Conservation (phyloP, 306 rosid genomes). For the Fragaria iinumae region DNA sequence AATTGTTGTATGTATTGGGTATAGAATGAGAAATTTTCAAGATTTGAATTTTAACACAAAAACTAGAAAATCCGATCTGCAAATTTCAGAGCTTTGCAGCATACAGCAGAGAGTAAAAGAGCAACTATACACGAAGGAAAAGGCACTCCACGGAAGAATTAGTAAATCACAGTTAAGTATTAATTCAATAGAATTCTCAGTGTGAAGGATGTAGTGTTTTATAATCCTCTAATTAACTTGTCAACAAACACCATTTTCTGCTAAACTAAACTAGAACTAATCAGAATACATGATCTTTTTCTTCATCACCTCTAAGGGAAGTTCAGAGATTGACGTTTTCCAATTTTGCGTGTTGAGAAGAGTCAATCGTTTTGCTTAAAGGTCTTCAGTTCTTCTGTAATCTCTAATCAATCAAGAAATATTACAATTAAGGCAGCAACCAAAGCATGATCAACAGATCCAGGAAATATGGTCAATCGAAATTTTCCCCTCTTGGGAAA, state of each 20-base stretch:
- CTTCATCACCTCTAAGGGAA: background rate
- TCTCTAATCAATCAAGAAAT: slow-evolving; percentile 60
- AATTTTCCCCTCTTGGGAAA: slow-evolving; percentile 61
- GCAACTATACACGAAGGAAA: background rate
- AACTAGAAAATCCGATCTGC: background rate
- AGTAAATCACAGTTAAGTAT: background rate
- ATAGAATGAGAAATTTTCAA: background rate
- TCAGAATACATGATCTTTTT: background rate
- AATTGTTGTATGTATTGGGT: background rate
- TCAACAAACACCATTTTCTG: background rate
- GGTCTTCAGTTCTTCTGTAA: slow-evolving; percentile 10
- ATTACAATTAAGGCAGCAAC: slow-evolving; percentile 63
- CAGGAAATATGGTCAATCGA: slow-evolving; percentile 73
- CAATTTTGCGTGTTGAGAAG: background rate
- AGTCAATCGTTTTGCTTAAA: background rate
- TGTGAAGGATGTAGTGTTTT: background rate
- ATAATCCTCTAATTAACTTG: background rate
- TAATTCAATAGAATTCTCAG: background rate
- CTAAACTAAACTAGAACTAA: background rate
- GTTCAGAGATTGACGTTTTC: background rate
- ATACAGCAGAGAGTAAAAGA: background rate
- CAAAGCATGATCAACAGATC: slow-evolving; percentile 46
- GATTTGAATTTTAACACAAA: background rate
- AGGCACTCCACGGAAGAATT: background rate
- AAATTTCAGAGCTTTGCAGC: background rate